Conservation (phyloP, 768 basidiomycete species). For the Termitomyces sp. region DNA sequence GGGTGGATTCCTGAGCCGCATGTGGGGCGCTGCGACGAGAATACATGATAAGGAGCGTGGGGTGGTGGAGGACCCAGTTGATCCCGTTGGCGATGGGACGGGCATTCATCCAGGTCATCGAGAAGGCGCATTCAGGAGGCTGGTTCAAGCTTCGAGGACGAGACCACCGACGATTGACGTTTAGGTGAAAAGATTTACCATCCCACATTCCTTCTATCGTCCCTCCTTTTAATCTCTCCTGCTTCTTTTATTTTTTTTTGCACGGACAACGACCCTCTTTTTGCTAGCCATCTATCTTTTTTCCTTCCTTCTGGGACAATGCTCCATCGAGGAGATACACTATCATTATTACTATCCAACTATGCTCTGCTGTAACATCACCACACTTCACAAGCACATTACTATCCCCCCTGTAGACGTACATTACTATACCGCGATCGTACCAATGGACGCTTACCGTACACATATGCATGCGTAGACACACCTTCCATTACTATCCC, state of each 20-base stretch:
- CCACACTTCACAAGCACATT: constrained; percentile 1
- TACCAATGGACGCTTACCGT: constrained; percentile 7
- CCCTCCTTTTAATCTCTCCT: constrained; percentile 16
- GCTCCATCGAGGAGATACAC: constrained; percentile 11
- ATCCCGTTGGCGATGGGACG: constrained; percentile 19
- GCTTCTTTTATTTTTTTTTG: constrained; percentile 11
- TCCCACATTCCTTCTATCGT: constrained; percentile 1
- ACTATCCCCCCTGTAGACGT: constrained; percentile 6
- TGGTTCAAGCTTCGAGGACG: constrained; percentile 30
- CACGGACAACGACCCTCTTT: constrained; percentile 3
- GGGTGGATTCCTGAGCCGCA: constrained; percentile 63
- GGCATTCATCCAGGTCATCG: constrained; percentile 20
- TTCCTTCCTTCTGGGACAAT: constrained; percentile 7
- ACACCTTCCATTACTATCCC: constrained; percentile 12
- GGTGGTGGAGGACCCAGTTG: constrained; percentile 10
- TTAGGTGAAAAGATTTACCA: constrained; percentile 2
- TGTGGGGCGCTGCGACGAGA: constrained; percentile 65
- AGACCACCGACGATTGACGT: constrained; percentile 18
- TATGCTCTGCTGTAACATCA: constrained; percentile 19
- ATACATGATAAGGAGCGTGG: constrained; percentile 24
- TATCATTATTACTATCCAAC: constrained; percentile 22
- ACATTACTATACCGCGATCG: constrained; percentile 11
- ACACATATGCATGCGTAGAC: constrained; percentile 1
- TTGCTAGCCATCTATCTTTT: constrained; percentile 26
- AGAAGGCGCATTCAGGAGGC: constrained; percentile 28